Evolutionary conservation across 495 filamentous ascomycete genomes (phyloP), one percentile per base, ranked within the genome.

Genomic region (Lasiosphaeris hirsuta): DNA sequence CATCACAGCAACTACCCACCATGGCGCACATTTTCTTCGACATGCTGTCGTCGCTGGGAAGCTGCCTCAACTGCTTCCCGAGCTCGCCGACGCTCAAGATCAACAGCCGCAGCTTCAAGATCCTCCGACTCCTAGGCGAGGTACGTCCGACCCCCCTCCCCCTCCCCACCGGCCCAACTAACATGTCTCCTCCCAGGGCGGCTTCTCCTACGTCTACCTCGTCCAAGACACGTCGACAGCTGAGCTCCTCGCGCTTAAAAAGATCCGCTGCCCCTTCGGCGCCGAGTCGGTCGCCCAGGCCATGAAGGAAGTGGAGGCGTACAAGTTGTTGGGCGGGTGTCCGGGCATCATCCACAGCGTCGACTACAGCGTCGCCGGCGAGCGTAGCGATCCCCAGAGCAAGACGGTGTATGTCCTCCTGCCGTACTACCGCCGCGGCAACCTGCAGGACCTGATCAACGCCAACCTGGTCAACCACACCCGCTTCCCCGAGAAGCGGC

Each of bases 161-260:
- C 3, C 44, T 33, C 15, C 23, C 34, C 10, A 4, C 15, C 3
- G 3, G 10, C 19, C 35, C 38, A 9, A 4, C 47, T 10, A 59
- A 44, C 15, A n/a, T 30, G 10, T 30, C 30, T 10, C 17, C 40
- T 7, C 7, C 34, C 15, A 93, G 85, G 93, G 93, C 71, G 93
- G 94, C 57, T 98, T 97, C 80, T 94, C 89, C 62, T 97, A 97
- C 70, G 94, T 98, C 58, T 98, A 98, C 74, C 89, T 98, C 52
- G 94, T 98, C 34, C 89, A 97, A 81, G 90, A 95, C 67, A 92
- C 87, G 42, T 76, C 81, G 34, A 87, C 82, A 48, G 86, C 88
- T 18, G 83, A 90, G 58, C 81, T 97, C 40, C 96, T 92, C 75
- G 94, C 94, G 7, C 83, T 98, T 35, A 98, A 98, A 75, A 97